phyloP scores from a whole-genome alignment of 495 filamentous ascomycete genomes.

The Pseudoneurospora amorphoporcata region DNA sequence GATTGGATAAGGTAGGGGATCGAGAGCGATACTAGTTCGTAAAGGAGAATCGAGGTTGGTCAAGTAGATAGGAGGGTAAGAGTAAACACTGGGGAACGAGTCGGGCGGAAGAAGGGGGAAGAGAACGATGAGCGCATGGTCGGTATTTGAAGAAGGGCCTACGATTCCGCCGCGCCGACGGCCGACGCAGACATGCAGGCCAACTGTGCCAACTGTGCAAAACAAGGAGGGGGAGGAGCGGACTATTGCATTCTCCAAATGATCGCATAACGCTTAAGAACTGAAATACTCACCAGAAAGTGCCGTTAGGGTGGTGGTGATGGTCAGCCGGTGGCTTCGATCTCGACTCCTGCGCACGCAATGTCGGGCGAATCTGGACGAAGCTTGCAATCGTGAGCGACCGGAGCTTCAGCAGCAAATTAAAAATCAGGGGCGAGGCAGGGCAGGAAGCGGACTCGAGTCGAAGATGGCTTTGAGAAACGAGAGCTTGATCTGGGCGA shows the following conservation, averaged over 20 bases:
- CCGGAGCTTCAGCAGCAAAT: constrained; percentile 2
- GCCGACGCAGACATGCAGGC: background rate
- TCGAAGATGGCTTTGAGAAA: background rate
- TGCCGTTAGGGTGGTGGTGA: constrained; percentile 24
- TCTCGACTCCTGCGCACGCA: constrained; percentile 16
- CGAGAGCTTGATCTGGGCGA: background rate
- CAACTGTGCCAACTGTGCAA: background rate
- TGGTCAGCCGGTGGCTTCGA: constrained; percentile 12
- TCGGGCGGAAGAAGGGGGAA: background rate
- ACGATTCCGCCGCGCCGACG: background rate
- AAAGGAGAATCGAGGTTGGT: background rate
- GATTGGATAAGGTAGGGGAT: background rate
- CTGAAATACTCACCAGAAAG: constrained; percentile 29
- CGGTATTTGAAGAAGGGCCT: background rate
- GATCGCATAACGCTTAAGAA: constrained; percentile 30
- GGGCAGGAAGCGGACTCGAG: background rate
- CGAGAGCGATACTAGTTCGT: background rate
- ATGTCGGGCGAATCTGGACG: constrained; percentile 5
- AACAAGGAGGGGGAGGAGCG: constrained; percentile 8
- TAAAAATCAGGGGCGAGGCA: constrained; percentile 1
- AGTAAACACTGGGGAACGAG: background rate
- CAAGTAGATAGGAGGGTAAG: background rate
- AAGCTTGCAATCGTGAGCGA: constrained; percentile 13
- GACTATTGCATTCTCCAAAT: constrained; percentile 4
- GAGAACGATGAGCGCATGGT: background rate